Percentiles rank a stretch among this genome's conserved stretches.
These are phyloP conservation scores for Phytophthora cryptogea DNA, from an alignment of 352 stramenopile species.

Conservation along the genomic window DNA sequence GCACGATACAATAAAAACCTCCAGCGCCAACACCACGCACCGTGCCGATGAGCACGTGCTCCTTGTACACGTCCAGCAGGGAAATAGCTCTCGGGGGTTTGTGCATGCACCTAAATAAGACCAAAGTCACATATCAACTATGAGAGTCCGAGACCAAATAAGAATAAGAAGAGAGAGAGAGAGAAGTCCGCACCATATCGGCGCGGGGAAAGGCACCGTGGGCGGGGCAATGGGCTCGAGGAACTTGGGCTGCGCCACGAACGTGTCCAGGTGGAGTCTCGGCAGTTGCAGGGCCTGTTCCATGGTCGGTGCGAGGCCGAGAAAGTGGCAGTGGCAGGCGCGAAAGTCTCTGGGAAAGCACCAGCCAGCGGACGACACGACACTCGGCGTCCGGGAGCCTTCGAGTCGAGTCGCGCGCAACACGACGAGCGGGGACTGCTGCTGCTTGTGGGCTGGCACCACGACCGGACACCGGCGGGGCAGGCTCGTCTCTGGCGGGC, in stretches of 20 bases:
- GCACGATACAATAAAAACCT: background rate
- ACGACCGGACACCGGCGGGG: constrained; percentile 23
- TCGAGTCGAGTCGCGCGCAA: constrained; percentile 20
- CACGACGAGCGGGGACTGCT: constrained; percentile 25
- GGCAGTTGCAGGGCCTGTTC: constrained; percentile 69
- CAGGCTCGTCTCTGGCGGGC: constrained; percentile 13
- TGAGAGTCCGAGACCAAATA: background rate
- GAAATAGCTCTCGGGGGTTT: constrained; percentile 62
- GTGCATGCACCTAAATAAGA: constrained; percentile 41
- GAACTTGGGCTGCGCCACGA: constrained; percentile 59
- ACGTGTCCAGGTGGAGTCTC: constrained; percentile 65
- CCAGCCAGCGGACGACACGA: no score
- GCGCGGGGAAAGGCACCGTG: constrained; percentile 66
- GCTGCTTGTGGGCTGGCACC: constrained; percentile 8
- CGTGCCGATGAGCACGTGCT: constrained; percentile 77
- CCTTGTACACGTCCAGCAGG: constrained; percentile 83
- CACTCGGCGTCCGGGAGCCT: no score
- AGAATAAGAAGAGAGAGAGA: background rate
- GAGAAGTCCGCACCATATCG: constrained; percentile 48
- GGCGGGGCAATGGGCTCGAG: constrained; percentile 70
- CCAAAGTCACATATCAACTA: background rate
- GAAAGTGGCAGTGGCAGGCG: constrained; percentile 3
- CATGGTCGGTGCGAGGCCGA: constrained; percentile 20
- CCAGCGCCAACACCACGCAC: constrained; percentile 31
- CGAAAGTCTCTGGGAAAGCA: constrained; percentile 4